Evolutionary conservation across 163 green algal genomes (phyloP), one percentile per base, ranked within the genome.

Genomic region (Scenedesmus sp.): DNA sequence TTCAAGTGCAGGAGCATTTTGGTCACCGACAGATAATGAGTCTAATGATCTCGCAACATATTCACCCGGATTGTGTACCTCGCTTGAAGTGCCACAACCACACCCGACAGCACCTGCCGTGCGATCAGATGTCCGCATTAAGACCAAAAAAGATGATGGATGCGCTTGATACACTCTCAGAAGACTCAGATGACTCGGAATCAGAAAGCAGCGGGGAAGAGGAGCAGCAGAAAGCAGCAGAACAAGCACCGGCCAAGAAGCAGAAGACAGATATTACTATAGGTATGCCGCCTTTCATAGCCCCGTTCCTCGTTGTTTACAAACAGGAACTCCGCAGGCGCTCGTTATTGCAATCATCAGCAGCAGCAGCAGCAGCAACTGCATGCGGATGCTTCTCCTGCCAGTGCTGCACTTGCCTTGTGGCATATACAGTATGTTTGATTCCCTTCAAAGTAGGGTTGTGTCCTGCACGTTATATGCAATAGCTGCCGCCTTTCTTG

Each of bases 121-220:
- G 30, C n/a, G n/a, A n/a, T 20, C 65, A 76, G 30, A 76, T 76
- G 65, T 76, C 65, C 0, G 40, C 22, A 35, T 22, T 22, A n/a
- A 3, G 49, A 16, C 83, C 35, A 12, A 88, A 78, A 22, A 78
- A 79, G 20, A 46, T 91, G 5, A 46, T 91, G 78, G 87, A 91
- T 46, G 87, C 87, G 13, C 42, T 91, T 22, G 87, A 91, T 20
- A 79, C 76, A 33, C 46, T 91, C 0, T 91, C 53, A 20, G 87
- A 87, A 42, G 87, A 91, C 81, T 85, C 51, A 43, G 87, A 87
- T 20, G 78, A 76, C 33, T 51, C 26, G 6, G 61, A 61, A 46
- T 65, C 43, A 13, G 68, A 24, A 43, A 87, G 56, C 43, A 46
- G 46, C n/a, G 35, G 53, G 26, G 78, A 43, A 40, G 37, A 61